phyloP scores from a whole-genome alignment of 306 rosid species.

The Cucurbita argyrosperma region DNA sequence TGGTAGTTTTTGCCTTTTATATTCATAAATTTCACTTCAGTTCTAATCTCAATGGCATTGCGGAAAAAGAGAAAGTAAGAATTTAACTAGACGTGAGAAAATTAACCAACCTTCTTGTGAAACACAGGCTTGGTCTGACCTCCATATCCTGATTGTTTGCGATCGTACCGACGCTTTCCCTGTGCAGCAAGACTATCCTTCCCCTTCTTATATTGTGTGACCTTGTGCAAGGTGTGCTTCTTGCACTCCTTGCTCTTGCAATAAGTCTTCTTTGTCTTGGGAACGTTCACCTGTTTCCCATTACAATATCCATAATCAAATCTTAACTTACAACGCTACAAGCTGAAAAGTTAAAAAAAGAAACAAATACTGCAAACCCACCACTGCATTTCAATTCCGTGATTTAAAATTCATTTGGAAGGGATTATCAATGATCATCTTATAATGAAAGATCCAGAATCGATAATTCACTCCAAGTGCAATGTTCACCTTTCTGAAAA shows the following conservation, averaged over 20 bases:
- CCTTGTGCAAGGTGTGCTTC: conserved; percentile 46
- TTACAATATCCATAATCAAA: neutral
- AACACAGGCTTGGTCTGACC: conserved; percentile 40
- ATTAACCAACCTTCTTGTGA: conserved; percentile 25
- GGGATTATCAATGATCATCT: neutral
- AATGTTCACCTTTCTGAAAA: neutral
- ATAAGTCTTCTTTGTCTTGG: conserved; percentile 32
- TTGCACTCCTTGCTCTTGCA: conserved; percentile 35
- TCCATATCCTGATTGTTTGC: conserved; percentile 38
- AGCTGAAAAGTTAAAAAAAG: neutral
- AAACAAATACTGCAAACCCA: neutral
- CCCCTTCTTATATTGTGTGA: conserved; percentile 35
- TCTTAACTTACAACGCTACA: too few relatives aligned
- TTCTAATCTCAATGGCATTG: neutral
- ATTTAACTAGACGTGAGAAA: neutral
- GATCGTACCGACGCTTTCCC: conserved; percentile 39
- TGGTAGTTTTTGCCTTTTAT: conserved; percentile 28
- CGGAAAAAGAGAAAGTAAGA: neutral
- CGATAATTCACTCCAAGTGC: neutral
- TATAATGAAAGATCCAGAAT: neutral
- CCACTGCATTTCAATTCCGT: neutral
- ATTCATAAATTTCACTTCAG: neutral
- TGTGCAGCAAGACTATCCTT: conserved; percentile 38
- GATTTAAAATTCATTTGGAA: neutral
- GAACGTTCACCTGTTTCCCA: conserved; percentile 26